Conservation (phyloP, 2,329 filamentous ascomycete genomes). For the Pseudogymnoascus sp. region DNA sequence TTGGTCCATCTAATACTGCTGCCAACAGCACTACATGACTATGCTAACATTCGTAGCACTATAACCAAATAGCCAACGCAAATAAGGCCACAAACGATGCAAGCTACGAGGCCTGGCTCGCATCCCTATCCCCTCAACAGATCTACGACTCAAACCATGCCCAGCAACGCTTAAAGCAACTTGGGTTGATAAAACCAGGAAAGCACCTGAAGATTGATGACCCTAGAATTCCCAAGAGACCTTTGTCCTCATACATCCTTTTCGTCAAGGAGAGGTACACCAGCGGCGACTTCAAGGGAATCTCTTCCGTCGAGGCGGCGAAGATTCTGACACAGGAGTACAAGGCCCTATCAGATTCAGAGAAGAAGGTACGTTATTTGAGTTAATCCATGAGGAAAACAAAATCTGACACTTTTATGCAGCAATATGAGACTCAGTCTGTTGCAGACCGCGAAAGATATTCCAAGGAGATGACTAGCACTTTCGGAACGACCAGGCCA, state of each 20-base stretch:
- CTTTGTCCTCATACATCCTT: slow-evolving; percentile 30
- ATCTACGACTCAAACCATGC: slow-evolving; percentile 53
- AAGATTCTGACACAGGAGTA: slow-evolving; percentile 39
- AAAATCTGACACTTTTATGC: background rate
- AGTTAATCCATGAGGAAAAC: background rate
- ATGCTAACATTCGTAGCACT: slow-evolving; percentile 35
- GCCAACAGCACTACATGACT: slow-evolving; percentile 14
- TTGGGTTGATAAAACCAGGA: slow-evolving; percentile 10
- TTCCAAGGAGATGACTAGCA: background rate
- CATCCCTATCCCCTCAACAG: slow-evolving; percentile 44
- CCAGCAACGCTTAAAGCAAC: slow-evolving; percentile 29
- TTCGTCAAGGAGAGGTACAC: slow-evolving; percentile 38
- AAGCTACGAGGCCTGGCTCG: slow-evolving; percentile 45
- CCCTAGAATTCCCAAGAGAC: slow-evolving; percentile 41
- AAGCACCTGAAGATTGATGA: slow-evolving; percentile 37
- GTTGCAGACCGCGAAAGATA: slow-evolving; percentile 1
- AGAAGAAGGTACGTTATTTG: slow-evolving; percentile 36
- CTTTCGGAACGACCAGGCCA: background rate
- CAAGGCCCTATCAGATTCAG: slow-evolving; percentile 35
- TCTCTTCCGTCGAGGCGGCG: slow-evolving; percentile 31
- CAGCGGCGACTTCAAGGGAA: slow-evolving; percentile 42
- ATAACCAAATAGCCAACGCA: slow-evolving; percentile 41
- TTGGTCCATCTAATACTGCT: slow-evolving; percentile 21
- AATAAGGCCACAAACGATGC: slow-evolving; percentile 35
- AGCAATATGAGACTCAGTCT: background rate